A percentile compares a stretch with the other conserved stretches of the same genome.
These are phyloP conservation scores for Xylaria multiplex DNA, from an alignment of 2,329 filamentous ascomycete genomes.

Conservation along the genomic window DNA sequence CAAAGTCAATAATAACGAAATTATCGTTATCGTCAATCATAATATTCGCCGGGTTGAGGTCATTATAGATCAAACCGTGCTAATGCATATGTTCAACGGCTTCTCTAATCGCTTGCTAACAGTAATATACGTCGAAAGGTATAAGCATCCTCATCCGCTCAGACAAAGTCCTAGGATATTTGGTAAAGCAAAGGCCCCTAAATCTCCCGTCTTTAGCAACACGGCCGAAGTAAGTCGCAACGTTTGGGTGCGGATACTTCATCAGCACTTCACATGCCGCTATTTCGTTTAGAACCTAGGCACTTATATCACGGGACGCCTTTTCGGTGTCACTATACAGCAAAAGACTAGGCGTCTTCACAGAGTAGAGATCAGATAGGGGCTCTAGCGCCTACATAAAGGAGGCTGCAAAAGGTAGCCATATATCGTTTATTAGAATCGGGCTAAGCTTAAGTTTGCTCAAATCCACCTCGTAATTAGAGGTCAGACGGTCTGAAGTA, in stretches of 20 bases:
- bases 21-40: conserved; percentile 32
- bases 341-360: conserved; percentile 20
- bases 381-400: conserved; percentile 14
- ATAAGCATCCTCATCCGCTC: too few species aligned
- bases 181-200: too few species aligned
- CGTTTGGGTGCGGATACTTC: too few species aligned
- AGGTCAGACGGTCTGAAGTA: conserved; percentile 13
- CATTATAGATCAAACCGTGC: conserved; percentile 27
- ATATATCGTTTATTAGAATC: conserved; percentile 19
- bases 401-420: conserved; percentile 12
- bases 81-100: conserved; percentile 29
- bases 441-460: conserved; percentile 10
- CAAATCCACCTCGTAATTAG: conserved; percentile 5
- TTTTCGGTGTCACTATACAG: conserved; percentile 5
- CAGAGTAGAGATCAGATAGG: conserved; percentile 5
- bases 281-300: too few species aligned
- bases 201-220: too few species aligned
- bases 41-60: conserved; percentile 35
- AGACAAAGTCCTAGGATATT: too few species aligned
- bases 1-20: conserved; percentile 38
- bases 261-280: too few species aligned
- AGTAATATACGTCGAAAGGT: too few species aligned
- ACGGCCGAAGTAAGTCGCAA: too few species aligned
- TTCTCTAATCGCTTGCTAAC: conserved; percentile 3
- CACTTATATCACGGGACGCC: neutral